Conservation (phyloP, 2,329 filamentous ascomycete genomes). For the Cercospora beticola region DNA sequence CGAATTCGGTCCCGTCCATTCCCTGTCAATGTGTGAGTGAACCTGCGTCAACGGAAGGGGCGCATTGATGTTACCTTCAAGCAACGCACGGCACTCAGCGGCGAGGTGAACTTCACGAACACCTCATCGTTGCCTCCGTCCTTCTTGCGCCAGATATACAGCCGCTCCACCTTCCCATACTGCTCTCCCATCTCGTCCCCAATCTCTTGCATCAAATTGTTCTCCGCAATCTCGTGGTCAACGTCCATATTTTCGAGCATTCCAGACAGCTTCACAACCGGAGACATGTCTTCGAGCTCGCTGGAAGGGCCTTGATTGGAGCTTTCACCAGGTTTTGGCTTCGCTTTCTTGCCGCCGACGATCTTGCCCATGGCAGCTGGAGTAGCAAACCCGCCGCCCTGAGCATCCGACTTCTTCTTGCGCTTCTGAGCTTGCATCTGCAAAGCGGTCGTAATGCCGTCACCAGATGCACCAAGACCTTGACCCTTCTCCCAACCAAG, state of each 20-base stretch:
- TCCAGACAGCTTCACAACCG: conserved; percentile 76
- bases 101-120: conserved; percentile 89
- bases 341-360: conserved; percentile 68
- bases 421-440: conserved; percentile 82
- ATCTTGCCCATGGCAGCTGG: conserved; percentile 73
- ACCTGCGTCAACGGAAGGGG: background rate
- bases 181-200: conserved; percentile 88
- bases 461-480: conserved; percentile 77
- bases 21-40: conserved; percentile 44
- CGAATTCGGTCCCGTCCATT: conserved; percentile 82
- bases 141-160: conserved; percentile 59
- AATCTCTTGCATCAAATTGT: conserved; percentile 83
- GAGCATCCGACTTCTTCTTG: conserved; percentile 73
- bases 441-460: conserved; percentile 82
- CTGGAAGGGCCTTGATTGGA: conserved; percentile 21
- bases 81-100: conserved; percentile 81
- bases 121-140: conserved; percentile 54
- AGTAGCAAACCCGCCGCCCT: conserved; percentile 74
- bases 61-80: conserved; percentile 59
- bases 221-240: conserved; percentile 69
- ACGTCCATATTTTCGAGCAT: conserved; percentile 88
- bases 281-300: conserved; percentile 60
- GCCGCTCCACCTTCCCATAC: conserved; percentile 44
- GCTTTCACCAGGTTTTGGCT: conserved; percentile 24
- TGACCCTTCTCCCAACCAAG: conserved; percentile 90